These are phyloP conservation scores for Aspergillus sergii DNA, from an alignment of 2,329 filamentous ascomycete genomes.

Conservation along the genomic window DNA sequence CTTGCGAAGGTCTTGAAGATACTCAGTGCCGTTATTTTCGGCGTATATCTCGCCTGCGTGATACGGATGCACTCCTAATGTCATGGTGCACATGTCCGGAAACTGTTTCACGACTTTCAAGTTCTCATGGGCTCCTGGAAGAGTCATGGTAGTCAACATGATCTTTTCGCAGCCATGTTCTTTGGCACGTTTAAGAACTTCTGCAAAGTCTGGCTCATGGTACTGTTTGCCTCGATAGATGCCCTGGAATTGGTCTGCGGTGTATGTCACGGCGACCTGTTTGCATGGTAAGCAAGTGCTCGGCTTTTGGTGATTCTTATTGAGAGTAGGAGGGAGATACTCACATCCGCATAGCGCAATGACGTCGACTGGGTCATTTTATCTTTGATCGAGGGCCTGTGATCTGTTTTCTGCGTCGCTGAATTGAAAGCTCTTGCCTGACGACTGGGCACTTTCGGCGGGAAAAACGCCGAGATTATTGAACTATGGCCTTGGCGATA, in stretches of 20 bases:
- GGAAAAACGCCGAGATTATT: neutral
- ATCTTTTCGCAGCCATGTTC: conserved; percentile 25
- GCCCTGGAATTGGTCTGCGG: conserved; percentile 49
- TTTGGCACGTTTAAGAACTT: conserved; percentile 25
- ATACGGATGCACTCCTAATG: conserved; percentile 56
- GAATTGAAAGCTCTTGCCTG: neutral
- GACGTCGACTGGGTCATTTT: neutral
- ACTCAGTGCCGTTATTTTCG: conserved; percentile 9
- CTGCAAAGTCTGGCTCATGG: conserved; percentile 49
- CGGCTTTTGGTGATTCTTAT: neutral
- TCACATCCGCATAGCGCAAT: conserved; percentile 19
- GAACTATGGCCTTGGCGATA: neutral
- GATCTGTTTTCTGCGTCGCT: neutral
- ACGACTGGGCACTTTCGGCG: neutral
- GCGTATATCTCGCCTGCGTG: conserved; percentile 50
- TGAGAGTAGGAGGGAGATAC: neutral
- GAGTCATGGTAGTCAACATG: conserved; percentile 41
- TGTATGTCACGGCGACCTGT: conserved; percentile 34
- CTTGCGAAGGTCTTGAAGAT: conserved; percentile 22
- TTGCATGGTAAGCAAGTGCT: neutral
- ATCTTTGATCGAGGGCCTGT: neutral
- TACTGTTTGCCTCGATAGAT: conserved; percentile 55
- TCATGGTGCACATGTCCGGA: conserved; percentile 46
- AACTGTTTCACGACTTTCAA: conserved; percentile 36
- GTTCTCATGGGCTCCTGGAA: conserved; percentile 47